Evolutionary conservation across 345 rosid species (phyloP), one percentile per base, ranked within the genome.

Genomic region (Erysimum cheiranthoides): DNA sequence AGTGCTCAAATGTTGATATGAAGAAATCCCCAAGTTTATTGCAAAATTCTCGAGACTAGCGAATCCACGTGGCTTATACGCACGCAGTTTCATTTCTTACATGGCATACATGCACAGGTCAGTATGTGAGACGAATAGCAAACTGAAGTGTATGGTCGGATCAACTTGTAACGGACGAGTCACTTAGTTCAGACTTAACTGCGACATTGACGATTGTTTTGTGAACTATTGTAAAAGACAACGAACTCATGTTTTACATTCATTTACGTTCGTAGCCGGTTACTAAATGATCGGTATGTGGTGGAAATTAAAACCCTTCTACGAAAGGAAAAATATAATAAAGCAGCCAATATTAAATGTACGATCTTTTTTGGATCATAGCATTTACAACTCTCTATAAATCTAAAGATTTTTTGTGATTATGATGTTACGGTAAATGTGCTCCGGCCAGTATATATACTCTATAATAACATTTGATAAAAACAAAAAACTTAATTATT

Each of bases 81-180:
- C 17, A 17, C 10, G 12, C 5, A 3, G 28, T n/a, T 27, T 1
- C 10, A 30, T 1, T 51, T 11, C 16, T 62, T 76, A 69, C 70
- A 63, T 76, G 79, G 71, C 80, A 12, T 27, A 35, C 75, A 76
- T 70, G 80, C 80, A 76, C 18, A 75, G 10, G 40, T 16, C 57
- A 66, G 66, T 39, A 53, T 59, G 42, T 74, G 71, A 13, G 56
- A 73, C 43, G 40, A 34, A 27, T 40, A 32, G 74, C 62, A 40
- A 38, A 32, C 68, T 46, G 39, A 16, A 73, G 3, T 25, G 47
- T 21, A 21, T 54, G 71, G 71, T 73, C 57, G 25, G 53, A 30
- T 73, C 62, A 61, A 18, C 18, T 10, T 36, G 14, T 62, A 30
- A 31, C 43, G 10, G 18, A 39, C 43, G 63, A 31, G 36, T 46